Evolutionary conservation across 2,329 filamentous ascomycete species (phyloP).

Genomic region (Rugonectria rugulosa): DNA sequence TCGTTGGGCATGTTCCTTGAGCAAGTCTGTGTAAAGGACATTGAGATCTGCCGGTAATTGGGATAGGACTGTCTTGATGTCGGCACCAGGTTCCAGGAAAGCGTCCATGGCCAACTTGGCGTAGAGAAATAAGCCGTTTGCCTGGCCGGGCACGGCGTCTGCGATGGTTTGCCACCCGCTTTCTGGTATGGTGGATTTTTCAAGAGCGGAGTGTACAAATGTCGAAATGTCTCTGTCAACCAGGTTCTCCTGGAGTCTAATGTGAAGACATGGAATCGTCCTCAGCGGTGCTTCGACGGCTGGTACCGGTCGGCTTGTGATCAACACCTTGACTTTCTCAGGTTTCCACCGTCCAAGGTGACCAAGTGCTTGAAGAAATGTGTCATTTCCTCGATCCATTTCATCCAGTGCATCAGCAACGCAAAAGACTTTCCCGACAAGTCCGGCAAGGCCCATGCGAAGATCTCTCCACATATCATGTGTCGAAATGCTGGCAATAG

Average conservation of each 20-base stretch:
- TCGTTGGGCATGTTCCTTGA: slow-evolving; percentile 22
- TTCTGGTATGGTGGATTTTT: slow-evolving; percentile 11
- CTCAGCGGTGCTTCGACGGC: slow-evolving; percentile 41
- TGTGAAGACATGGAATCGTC: slow-evolving; percentile 31
- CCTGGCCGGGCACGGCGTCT: slow-evolving; percentile 43
- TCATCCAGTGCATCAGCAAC: slow-evolving; percentile 56
- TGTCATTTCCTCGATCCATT: slow-evolving; percentile 46
- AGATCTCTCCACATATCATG: slow-evolving; percentile 8
- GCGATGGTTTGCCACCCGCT: slow-evolving; percentile 18
- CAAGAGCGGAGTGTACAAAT: slow-evolving; percentile 35
- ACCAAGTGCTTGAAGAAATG: slow-evolving; percentile 44
- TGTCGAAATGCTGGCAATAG: slow-evolving; percentile 1
- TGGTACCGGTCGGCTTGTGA: slow-evolving; percentile 51
- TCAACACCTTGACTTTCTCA: slow-evolving; percentile 47
- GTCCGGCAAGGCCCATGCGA: background rate
- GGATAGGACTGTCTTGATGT: slow-evolving; percentile 1
- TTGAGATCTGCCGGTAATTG: slow-evolving; percentile 11
- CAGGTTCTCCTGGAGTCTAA: slow-evolving; percentile 45
- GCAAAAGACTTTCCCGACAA: slow-evolving; percentile 42
- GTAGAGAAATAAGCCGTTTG: slow-evolving; percentile 26
- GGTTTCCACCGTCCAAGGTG: slow-evolving; percentile 42
- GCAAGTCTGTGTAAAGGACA: slow-evolving; percentile 15
- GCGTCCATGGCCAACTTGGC: slow-evolving; percentile 37
- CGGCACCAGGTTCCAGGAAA: background rate
- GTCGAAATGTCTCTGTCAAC: slow-evolving; percentile 50